phyloP scores from a whole-genome alignment of 371 early-diverging fungal species.

The Lichtheimia corymbifera region DNA sequence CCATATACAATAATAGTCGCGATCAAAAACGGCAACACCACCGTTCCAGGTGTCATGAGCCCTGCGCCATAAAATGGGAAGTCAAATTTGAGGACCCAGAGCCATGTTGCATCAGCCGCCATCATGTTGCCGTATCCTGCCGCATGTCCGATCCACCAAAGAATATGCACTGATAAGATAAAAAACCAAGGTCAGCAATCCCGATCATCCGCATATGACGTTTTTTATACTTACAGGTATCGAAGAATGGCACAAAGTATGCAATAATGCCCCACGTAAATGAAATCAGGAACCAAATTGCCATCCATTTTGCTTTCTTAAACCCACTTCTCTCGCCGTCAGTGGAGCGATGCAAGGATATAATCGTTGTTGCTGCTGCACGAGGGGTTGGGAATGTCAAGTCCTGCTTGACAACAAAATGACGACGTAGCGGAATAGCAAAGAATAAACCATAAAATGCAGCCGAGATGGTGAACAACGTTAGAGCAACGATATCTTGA shows the following conservation, averaged over 20 bases:
- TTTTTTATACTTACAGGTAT: slow-evolving; percentile 21
- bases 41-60: slow-evolving; percentile 59
- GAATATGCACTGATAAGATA: slow-evolving; percentile 40
- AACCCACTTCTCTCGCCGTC: slow-evolving; percentile 44
- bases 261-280: slow-evolving; percentile 46
- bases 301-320: slow-evolving; percentile 50
- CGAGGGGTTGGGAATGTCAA: slow-evolving; percentile 71
- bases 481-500: slow-evolving; percentile 50
- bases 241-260: slow-evolving; percentile 61
- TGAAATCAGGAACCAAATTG: slow-evolving; percentile 46
- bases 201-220: neutral
- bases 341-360: slow-evolving; percentile 55
- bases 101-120: slow-evolving; percentile 56
- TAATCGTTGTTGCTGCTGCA: slow-evolving; percentile 70
- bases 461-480: slow-evolving; percentile 55
- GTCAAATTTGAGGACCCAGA: slow-evolving; percentile 55
- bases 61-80: slow-evolving; percentile 73
- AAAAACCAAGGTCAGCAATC: neutral
- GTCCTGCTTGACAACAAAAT: slow-evolving; percentile 71
- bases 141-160: slow-evolving; percentile 59
- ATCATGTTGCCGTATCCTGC: slow-evolving; percentile 43
- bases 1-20: slow-evolving; percentile 62
- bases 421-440: slow-evolving; percentile 69
- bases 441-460: slow-evolving; percentile 76
- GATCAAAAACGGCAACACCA: slow-evolving; percentile 57